These are phyloP conservation scores for Wallacemonas rigidus DNA, from an alignment of 208 protist species.

Conservation along the genomic window DNA sequence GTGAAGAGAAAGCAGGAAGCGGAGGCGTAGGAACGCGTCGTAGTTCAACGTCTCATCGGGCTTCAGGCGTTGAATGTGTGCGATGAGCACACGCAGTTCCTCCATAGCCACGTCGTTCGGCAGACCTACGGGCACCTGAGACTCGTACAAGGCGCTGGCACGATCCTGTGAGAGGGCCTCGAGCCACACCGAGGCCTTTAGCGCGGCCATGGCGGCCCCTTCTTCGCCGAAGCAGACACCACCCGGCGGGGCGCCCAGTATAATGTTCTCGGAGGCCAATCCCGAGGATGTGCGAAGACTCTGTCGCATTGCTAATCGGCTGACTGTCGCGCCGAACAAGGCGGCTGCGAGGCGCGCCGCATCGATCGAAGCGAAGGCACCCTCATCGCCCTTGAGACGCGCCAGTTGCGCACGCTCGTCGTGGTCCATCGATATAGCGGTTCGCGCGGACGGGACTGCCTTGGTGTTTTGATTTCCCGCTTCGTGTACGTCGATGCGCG, in stretches of 20 bases:
- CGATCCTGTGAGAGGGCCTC: constrained; percentile 15
- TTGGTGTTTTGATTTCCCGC: not conserved
- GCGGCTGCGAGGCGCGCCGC: constrained; percentile 62
- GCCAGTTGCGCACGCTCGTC: constrained; percentile 39
- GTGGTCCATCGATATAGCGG: constrained; percentile 5
- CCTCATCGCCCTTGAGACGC: constrained; percentile 73
- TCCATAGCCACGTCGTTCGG: constrained; percentile 40
- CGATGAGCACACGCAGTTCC: constrained; percentile 37
- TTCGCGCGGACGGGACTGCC: not conserved
- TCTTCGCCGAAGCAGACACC: constrained; percentile 5
- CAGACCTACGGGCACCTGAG: constrained; percentile 49
- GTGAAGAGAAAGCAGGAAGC: constrained; percentile 40
- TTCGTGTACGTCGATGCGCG: not conserved
- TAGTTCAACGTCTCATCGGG: constrained; percentile 57
- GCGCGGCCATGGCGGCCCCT: constrained; percentile 6
- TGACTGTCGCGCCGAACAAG: constrained; percentile 65
- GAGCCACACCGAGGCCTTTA: constrained; percentile 1
- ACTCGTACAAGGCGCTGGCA: constrained; percentile 25
- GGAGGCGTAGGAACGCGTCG: constrained; percentile 59
- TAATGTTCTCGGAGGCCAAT: not conserved
- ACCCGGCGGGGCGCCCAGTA: constrained; percentile 4
- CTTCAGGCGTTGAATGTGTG: constrained; percentile 51
- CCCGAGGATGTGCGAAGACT: not conserved
- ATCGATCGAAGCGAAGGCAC: constrained; percentile 74
- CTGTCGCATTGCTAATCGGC: constrained; percentile 34